phyloP scores from a whole-genome alignment of 306 rosid species.

The Arachis stenosperma region DNA sequence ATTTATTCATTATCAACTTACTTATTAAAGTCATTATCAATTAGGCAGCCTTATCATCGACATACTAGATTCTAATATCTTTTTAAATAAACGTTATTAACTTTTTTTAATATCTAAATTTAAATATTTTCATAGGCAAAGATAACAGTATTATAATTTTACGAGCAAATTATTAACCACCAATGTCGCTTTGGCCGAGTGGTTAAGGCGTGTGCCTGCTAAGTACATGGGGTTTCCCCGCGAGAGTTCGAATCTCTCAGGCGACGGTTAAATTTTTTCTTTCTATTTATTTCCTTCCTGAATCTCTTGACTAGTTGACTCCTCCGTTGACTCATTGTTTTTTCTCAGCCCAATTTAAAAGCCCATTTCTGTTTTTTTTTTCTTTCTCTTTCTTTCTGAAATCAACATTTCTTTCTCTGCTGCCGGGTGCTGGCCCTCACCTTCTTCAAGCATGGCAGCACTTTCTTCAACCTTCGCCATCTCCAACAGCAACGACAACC shows the following conservation, averaged over 20 bases:
- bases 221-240: slow-evolving; percentile 95
- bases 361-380: neutral
- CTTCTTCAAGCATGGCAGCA: neutral
- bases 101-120: no score
- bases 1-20: no score
- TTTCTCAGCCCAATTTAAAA: neutral
- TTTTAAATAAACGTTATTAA: no score
- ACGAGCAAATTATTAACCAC: rapidly evolving
- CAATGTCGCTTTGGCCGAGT: slow-evolving; percentile 90
- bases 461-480: slow-evolving; percentile 41
- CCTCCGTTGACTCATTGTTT: neutral
- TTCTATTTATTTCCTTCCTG: neutral
- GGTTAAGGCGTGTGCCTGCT: slow-evolving; percentile 98
- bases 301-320: neutral
- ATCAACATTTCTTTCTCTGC: neutral
- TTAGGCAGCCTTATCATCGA: no score
- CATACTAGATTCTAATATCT: no score
- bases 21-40: no score
- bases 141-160: no score
- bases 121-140: no score
- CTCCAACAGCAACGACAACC: slow-evolving; percentile 31
- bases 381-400: neutral
- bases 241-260: slow-evolving; percentile 97
- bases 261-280: slow-evolving; percentile 44
- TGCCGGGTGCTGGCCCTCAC: neutral